These are phyloP conservation scores for Leccinum pseudoinsigne DNA, from an alignment of 1,284 basidiomycete genomes.

Conservation along the genomic window DNA sequence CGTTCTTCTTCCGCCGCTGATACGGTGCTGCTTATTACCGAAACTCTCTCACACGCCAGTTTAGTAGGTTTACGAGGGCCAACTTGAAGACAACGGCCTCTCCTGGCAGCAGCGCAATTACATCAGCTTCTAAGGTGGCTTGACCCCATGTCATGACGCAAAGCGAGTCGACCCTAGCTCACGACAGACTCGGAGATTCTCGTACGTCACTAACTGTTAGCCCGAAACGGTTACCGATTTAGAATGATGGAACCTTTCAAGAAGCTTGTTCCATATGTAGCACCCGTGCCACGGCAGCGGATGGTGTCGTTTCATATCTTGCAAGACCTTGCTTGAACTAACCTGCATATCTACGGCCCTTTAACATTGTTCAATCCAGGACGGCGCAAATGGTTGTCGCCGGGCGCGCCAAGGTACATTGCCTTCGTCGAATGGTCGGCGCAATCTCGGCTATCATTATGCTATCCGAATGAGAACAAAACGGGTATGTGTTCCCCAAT, in stretches of 20 bases:
- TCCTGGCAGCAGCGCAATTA: not conserved
- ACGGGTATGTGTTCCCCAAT: not conserved
- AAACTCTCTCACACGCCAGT: not conserved
- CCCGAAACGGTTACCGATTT: not conserved
- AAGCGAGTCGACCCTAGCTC: not conserved
- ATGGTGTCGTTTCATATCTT: not conserved
- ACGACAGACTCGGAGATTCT: not conserved
- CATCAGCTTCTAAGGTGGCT: not conserved
- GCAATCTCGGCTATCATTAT: constrained; percentile 6
- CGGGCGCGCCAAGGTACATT: not conserved
- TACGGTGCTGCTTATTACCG: not conserved
- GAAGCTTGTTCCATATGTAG: not conserved
- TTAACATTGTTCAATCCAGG: not conserved
- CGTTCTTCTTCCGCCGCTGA: not conserved
- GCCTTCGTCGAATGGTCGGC: not conserved
- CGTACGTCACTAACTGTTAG: not conserved
- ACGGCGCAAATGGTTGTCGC: not conserved
- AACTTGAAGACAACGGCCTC: not conserved
- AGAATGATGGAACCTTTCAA: not conserved
- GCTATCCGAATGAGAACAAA: not conserved
- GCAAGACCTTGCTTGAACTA: not conserved
- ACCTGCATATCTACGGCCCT: not conserved
- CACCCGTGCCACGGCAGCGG: no score
- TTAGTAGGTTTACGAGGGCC: not conserved
- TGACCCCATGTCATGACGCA: not conserved